Evolutionary conservation across 2,329 filamentous ascomycete genomes (phyloP).

Genomic region (Fusarium lyarnte): DNA sequence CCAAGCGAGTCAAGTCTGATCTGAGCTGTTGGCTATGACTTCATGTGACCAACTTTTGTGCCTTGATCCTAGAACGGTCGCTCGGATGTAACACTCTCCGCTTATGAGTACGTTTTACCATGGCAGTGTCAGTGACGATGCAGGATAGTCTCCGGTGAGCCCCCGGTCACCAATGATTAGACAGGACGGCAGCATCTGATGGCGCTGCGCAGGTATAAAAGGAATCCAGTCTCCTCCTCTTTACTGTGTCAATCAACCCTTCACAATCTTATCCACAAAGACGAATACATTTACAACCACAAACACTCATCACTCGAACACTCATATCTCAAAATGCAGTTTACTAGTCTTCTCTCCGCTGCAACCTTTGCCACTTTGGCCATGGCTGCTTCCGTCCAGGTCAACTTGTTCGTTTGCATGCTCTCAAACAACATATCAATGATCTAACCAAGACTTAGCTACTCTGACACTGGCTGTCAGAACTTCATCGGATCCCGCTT

Average conservation of each 20-base stretch:
- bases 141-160: accelerated
- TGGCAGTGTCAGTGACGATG: neutral
- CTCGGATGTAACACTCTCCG: neutral
- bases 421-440: accelerated
- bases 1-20: accelerated
- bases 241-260: neutral
- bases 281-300: accelerated
- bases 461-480: conserved; percentile 1
- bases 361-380: neutral
- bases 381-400: neutral
- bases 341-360: neutral
- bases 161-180: accelerated
- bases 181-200: accelerated
- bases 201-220: neutral
- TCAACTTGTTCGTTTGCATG: neutral
- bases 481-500: conserved; percentile 7
- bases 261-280: neutral
- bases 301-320: accelerated
- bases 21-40: accelerated
- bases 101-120: neutral
- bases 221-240: neutral
- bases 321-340: neutral
- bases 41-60: neutral
- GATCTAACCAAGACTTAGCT: neutral
- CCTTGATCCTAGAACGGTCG: accelerated